Conservation (phyloP, 164 flowering plant species). For the Santalum album region DNA sequence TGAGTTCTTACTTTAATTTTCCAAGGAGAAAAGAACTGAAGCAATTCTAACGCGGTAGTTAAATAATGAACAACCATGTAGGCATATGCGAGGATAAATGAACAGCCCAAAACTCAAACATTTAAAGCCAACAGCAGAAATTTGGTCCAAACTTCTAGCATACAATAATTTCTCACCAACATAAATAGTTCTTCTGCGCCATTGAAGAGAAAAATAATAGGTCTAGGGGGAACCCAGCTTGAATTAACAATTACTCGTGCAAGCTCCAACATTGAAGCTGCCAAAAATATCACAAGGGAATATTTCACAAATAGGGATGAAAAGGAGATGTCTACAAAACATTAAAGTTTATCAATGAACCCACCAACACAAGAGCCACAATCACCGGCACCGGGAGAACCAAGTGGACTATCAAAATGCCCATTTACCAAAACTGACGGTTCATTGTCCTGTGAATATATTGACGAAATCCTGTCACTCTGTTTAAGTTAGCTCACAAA, state of each 20-base stretch:
- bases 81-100: too few relatives aligned
- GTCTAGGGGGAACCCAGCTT: slow-evolving; percentile 75
- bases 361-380: slow-evolving; percentile 98
- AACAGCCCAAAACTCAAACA: not conserved
- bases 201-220: slow-evolving; percentile 86
- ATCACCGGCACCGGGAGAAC: slow-evolving; percentile 97
- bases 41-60: too few relatives aligned
- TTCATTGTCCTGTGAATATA: slow-evolving; percentile 54
- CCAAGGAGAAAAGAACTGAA: too few relatives aligned
- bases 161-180: slow-evolving; percentile 47
- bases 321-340: not conserved
- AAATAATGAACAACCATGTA: too few relatives aligned
- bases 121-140: not conserved
- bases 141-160: not conserved
- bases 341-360: slow-evolving; percentile 14
- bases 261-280: slow-evolving; percentile 89
- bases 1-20: too few relatives aligned
- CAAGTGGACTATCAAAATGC: slow-evolving; percentile 89
- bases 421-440: slow-evolving; percentile 81
- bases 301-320: not conserved
- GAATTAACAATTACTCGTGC: slow-evolving; percentile 76
- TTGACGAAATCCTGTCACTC: slow-evolving; percentile 67
- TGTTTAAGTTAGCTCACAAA: slow-evolving; percentile 2
- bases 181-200: slow-evolving; percentile 98
- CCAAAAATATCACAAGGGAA: slow-evolving; percentile 10